These are phyloP conservation scores for Calonectria pseudoreteaudii DNA, from an alignment of 2,329 filamentous ascomycete genomes.

Conservation along the genomic window DNA sequence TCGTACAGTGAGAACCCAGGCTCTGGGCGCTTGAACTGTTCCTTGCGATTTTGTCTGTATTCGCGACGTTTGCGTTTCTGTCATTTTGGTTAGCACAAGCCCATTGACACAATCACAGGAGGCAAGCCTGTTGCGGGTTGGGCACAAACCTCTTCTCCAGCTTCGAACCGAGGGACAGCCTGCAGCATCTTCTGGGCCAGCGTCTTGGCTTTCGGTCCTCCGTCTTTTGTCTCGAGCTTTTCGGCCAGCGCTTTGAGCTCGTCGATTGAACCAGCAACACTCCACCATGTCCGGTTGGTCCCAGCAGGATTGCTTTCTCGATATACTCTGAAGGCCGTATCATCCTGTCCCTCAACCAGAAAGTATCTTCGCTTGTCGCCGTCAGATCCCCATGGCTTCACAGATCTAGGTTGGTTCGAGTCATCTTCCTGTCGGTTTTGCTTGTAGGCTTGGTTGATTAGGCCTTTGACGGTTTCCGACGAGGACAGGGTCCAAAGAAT, in stretches of 20 bases:
- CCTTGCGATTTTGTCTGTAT: constrained; percentile 87
- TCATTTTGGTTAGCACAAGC: constrained; percentile 30
- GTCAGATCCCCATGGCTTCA: constrained; percentile 91
- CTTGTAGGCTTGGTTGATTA: constrained; percentile 91
- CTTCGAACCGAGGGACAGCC: constrained; percentile 91
- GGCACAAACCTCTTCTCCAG: constrained; percentile 82
- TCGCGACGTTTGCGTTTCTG: constrained; percentile 94
- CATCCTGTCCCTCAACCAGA: constrained; percentile 91
- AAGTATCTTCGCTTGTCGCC: constrained; percentile 94
- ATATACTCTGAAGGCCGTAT: constrained; percentile 94
- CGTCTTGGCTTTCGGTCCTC: constrained; percentile 82
- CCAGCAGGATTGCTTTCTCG: constrained; percentile 88
- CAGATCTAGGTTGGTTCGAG: constrained; percentile 86
- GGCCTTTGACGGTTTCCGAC: constrained; percentile 83
- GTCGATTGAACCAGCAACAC: constrained; percentile 89
- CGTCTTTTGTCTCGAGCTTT: constrained; percentile 81
- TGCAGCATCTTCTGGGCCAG: constrained; percentile 81
- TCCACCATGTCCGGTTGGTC: constrained; percentile 87
- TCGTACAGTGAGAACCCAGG: constrained; percentile 94
- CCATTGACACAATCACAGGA: background rate
- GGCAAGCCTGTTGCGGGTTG: background rate
- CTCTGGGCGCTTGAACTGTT: constrained; percentile 88
- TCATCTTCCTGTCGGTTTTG: constrained; percentile 84
- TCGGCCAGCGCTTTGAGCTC: constrained; percentile 82
- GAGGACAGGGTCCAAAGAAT: constrained; percentile 90